These are phyloP conservation scores for Agaricus sinodeliciosus DNA, from an alignment of 768 basidiomycete genomes.

Conservation along the genomic window DNA sequence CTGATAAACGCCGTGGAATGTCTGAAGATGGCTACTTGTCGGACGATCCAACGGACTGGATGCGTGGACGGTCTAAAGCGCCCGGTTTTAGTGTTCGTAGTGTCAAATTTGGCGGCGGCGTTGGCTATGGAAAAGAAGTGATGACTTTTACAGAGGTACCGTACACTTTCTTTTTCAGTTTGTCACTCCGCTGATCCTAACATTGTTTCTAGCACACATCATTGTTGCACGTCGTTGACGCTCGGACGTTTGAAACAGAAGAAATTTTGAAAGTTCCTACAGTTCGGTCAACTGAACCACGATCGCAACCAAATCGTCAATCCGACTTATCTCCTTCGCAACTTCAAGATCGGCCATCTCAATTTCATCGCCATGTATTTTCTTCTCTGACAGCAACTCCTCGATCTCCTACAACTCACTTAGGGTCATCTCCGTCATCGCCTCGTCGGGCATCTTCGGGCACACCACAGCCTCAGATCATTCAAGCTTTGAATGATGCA, in stretches of 20 bases:
- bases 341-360: background rate
- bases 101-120: slow-evolving; percentile 14
- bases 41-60: slow-evolving; percentile 16
- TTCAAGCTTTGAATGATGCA: slow-evolving; percentile 50
- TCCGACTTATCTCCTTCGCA: slow-evolving; percentile 1
- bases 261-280: slow-evolving; percentile 12
- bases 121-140: slow-evolving; percentile 12
- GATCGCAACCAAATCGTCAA: background rate
- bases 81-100: slow-evolving; percentile 14
- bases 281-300: background rate
- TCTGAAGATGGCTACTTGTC: slow-evolving; percentile 11
- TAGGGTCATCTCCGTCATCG: slow-evolving; percentile 1
- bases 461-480: slow-evolving; percentile 29
- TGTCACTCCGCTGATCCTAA: background rate
- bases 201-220: slow-evolving; percentile 9
- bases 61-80: slow-evolving; percentile 9
- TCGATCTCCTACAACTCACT: background rate
- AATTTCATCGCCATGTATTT: slow-evolving; percentile 4
- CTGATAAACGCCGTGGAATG: slow-evolving; percentile 14
- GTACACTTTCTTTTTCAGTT: background rate
- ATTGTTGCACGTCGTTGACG: slow-evolving; percentile 14
- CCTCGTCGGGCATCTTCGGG: background rate
- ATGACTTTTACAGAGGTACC: slow-evolving; percentile 14
- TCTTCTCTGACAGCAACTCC: slow-evolving; percentile 7
- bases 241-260: slow-evolving; percentile 12